phyloP scores from a whole-genome alignment of 176 grass and related monocot species.

The Carex pumila region DNA sequence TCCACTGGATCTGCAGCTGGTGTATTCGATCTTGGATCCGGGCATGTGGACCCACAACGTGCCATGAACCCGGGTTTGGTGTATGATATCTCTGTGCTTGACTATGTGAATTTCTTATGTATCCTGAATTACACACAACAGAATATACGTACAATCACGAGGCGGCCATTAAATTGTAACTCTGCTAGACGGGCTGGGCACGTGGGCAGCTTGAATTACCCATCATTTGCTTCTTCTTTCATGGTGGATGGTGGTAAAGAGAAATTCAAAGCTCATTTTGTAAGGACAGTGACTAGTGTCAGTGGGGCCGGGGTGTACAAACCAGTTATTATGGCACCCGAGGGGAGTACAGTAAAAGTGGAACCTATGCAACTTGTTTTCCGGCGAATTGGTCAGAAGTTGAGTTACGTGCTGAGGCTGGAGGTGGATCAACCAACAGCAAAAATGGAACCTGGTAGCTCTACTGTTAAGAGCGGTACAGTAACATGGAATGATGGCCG shows the following conservation, averaged over 20 bases:
- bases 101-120: slow-evolving; percentile 81
- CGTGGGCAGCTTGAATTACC: slow-evolving; percentile 82
- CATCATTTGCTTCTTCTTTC: slow-evolving; percentile 56
- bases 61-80: slow-evolving; percentile 90
- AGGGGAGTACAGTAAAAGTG: slow-evolving; percentile 67
- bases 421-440: slow-evolving; percentile 17
- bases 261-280: slow-evolving; percentile 58
- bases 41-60: slow-evolving; percentile 84
- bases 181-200: slow-evolving; percentile 51
- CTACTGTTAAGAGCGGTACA: slow-evolving; percentile 55
- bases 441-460: slow-evolving; percentile 89
- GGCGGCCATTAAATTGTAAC: slow-evolving; percentile 51
- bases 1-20: slow-evolving; percentile 47
- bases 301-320: slow-evolving; percentile 43
- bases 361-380: slow-evolving; percentile 52
- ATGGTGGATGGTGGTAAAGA: slow-evolving; percentile 6
- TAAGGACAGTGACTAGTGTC: slow-evolving; percentile 68
- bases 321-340: slow-evolving; percentile 30
- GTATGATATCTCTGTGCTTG: slow-evolving; percentile 42
- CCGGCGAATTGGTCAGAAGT: slow-evolving; percentile 69
- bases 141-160: slow-evolving; percentile 77
- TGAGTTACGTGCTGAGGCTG: slow-evolving; percentile 69
- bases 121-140: slow-evolving; percentile 78
- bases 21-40: slow-evolving; percentile 69
- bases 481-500: slow-evolving; percentile 60